Conservation (phyloP, 176 grass and related monocot species). For the Triticum aestivum region DNA sequence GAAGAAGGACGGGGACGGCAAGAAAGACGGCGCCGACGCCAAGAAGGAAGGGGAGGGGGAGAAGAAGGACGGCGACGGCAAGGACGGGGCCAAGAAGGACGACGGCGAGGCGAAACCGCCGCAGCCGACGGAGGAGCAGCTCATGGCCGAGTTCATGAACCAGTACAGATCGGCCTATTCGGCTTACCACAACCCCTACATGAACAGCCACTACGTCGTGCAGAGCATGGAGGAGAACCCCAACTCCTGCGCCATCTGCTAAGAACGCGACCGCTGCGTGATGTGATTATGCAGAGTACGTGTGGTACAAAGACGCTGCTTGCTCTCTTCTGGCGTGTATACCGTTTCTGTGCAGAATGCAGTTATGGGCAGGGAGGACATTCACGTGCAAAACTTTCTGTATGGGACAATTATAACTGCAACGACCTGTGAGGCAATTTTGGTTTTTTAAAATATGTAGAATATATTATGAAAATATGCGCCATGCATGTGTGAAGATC, state of each 20-base stretch:
- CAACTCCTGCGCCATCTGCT: constrained; percentile 80
- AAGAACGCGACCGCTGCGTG: background rate
- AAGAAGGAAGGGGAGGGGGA: constrained; percentile 25
- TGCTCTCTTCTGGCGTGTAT: background rate
- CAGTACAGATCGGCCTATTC: constrained; percentile 35
- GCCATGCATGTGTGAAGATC: background rate
- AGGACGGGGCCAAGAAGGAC: constrained; percentile 22
- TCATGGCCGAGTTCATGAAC: constrained; percentile 53
- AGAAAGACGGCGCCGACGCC: constrained; percentile 34
- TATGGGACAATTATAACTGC: constrained; percentile 4
- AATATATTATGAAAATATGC: background rate
- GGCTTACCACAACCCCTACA: constrained; percentile 28
- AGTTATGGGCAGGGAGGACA: background rate
- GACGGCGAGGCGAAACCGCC: constrained; percentile 27
- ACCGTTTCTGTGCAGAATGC: background rate
- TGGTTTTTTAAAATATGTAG: background rate
- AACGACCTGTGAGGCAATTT: constrained; percentile 7
- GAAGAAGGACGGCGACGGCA: constrained; percentile 23
- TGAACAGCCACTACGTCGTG: constrained; percentile 51
- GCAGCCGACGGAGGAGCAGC: constrained; percentile 36
- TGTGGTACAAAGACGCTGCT: background rate
- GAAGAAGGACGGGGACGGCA: constrained; percentile 10
- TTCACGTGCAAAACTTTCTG: constrained; percentile 10
- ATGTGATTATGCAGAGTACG: background rate
- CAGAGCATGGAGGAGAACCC: constrained; percentile 84